Conservation (phyloP, 371 early-diverging fungal genomes). For the Rhizopus sp. region DNA sequence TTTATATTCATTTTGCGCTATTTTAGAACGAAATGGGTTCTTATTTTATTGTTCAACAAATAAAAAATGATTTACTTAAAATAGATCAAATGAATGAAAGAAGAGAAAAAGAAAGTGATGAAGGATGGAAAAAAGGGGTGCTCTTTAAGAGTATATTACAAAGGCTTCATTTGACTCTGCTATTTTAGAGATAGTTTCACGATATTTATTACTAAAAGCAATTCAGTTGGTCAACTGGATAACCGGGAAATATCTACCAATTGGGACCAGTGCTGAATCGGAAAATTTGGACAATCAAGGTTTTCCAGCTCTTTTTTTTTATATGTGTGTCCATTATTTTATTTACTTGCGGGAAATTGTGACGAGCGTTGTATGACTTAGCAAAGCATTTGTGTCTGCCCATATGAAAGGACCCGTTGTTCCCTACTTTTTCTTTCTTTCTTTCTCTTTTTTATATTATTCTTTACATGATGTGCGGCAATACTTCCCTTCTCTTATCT, state of each 20-base stretch:
- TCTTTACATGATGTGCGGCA: not conserved
- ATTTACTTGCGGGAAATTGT: constrained; percentile 6
- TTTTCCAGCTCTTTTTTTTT: not conserved
- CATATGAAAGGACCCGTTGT: constrained; percentile 32
- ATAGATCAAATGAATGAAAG: constrained; percentile 3
- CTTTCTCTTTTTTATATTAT: not conserved
- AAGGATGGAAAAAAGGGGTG: no score
- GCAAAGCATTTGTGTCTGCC: not conserved
- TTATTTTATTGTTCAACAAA: not conserved
- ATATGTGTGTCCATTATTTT: not conserved
- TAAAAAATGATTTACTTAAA: not conserved
- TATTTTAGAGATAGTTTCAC: no score
- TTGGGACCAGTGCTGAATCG: constrained; percentile 1
- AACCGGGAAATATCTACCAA: constrained; percentile 4
- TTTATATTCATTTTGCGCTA: not conserved
- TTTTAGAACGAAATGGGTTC: not conserved
- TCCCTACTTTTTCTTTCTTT: constrained; percentile 22
- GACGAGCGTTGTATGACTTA: not conserved
- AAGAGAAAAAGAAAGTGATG: not conserved
- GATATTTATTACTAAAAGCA: no score
- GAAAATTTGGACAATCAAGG: constrained; percentile 5
- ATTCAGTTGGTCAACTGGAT: not conserved
- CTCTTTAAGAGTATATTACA: no score
- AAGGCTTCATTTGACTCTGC: no score
- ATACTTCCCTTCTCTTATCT: constrained; percentile 5